phyloP scores from a whole-genome alignment of 352 stramenopile genomes.

The Thraustotheca clavata region DNA sequence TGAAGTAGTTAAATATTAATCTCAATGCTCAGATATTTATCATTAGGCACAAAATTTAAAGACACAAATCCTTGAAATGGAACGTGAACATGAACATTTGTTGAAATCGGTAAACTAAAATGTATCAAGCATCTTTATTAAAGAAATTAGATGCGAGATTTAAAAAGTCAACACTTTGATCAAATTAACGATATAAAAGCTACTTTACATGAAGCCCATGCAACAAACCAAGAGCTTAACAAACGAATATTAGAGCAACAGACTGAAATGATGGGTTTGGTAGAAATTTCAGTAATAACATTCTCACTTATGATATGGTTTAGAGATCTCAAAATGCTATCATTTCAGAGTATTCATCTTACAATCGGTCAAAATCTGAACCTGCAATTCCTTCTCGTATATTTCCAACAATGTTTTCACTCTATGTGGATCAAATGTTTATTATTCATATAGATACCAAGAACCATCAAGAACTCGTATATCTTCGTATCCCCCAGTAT shows the following conservation, averaged over 20 bases:
- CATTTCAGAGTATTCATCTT: conserved; percentile 18
- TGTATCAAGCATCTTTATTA: not conserved
- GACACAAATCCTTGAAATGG: not conserved
- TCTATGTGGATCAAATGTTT: too few species aligned
- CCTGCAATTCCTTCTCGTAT: too few species aligned
- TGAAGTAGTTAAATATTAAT: not conserved
- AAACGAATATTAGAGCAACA: conserved; percentile 44
- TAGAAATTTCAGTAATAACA: conserved; percentile 61
- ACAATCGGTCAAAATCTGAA: too few species aligned
- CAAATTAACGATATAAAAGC: conserved; percentile 55
- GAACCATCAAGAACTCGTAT: too few species aligned
- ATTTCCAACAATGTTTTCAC: too few species aligned
- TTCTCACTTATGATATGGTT: conserved; percentile 55
- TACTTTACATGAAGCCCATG: conserved; percentile 41
- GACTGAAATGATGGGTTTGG: conserved; percentile 43
- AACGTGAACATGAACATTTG: not conserved
- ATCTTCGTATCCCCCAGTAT: too few species aligned
- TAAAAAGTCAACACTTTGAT: conserved; percentile 57
- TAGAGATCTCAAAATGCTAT: conserved; percentile 4
- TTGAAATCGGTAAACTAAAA: not conserved
- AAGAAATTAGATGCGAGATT: conserved; percentile 42
- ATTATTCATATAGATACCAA: too few species aligned
- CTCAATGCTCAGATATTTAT: conserved; percentile 7
- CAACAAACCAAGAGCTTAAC: conserved; percentile 37
- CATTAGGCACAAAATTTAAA: not conserved